These are phyloP conservation scores for Entomortierella beljakovae DNA, from an alignment of 192 early-diverging fungal genomes.

Conservation along the genomic window DNA sequence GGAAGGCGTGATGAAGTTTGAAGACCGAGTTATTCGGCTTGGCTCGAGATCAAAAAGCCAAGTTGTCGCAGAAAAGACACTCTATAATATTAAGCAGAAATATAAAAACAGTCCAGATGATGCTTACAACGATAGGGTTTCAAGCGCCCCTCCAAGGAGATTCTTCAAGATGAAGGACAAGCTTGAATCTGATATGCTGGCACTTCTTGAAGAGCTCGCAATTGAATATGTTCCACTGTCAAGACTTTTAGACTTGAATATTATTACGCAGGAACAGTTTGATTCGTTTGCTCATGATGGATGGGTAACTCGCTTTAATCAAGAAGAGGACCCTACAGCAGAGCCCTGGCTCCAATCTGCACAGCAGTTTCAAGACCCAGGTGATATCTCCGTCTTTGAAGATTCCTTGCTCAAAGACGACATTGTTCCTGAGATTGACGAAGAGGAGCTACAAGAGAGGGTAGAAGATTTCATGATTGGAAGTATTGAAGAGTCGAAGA, in stretches of 20 bases:
- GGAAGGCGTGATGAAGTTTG: conserved; percentile 57
- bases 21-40: conserved; percentile 58
- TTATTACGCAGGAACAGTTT: conserved; percentile 49
- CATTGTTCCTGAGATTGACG: conserved; percentile 60
- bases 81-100: conserved; percentile 54
- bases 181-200: conserved; percentile 43
- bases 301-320: conserved; percentile 42
- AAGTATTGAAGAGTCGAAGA: conserved; percentile 23
- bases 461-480: conserved; percentile 57
- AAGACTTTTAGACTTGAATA: conserved; percentile 31
- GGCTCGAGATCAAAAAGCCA: conserved; percentile 63
- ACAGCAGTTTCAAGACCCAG: conserved; percentile 33
- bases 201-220: conserved; percentile 52
- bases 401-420: conserved; percentile 41
- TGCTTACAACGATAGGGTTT: conserved; percentile 5
- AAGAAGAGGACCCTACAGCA: conserved; percentile 31
- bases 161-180: conserved; percentile 45
- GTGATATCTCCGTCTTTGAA: conserved; percentile 49
- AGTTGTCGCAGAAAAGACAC: conserved; percentile 29
- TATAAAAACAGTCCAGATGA: conserved; percentile 27
- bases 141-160: not conserved
- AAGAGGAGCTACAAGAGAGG: conserved; percentile 58
- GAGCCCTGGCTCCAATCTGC: conserved; percentile 26
- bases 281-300: conserved; percentile 55
- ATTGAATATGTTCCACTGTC: conserved; percentile 58